Percentiles rank a stretch among this genome's conserved stretches.
Conservation (phyloP, 805 yeast genomes). For the Ogataea allantospora region DNA sequence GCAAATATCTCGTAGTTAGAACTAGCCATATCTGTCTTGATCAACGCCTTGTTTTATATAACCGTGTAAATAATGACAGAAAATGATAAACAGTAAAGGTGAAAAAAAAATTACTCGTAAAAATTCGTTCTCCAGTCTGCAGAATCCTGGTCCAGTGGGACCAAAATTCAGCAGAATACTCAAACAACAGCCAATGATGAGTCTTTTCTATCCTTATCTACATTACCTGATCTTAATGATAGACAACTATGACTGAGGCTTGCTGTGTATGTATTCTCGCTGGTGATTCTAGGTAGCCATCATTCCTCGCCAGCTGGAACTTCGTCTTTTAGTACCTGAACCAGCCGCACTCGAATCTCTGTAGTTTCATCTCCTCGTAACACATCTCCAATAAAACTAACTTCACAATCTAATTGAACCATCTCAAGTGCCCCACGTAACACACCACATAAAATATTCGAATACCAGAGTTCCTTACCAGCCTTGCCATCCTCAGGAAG, state of each 20-base stretch:
- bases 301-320: constrained; percentile 94
- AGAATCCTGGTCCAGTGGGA: constrained; percentile 3
- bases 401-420: constrained; percentile 93
- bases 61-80: constrained; percentile 7
- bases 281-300: not conserved
- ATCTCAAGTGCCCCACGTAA: constrained; percentile 88
- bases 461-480: constrained; percentile 80
- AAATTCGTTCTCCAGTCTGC: constrained; percentile 1
- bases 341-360: constrained; percentile 70
- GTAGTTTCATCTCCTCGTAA: constrained; percentile 81
- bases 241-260: constrained; percentile 15
- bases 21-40: constrained; percentile 1
- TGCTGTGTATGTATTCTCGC: not conserved
- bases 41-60: not conserved
- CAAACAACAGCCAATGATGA: constrained; percentile 28
- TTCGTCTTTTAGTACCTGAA: constrained; percentile 81
- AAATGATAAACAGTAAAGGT: not conserved
- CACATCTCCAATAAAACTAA: constrained; percentile 72
- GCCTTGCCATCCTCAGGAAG: constrained; percentile 78
- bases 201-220: constrained; percentile 34
- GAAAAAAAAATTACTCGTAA: not conserved
- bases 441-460: constrained; percentile 87
- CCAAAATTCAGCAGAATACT: not conserved
- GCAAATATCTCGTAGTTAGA: not conserved
- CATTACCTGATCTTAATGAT: constrained; percentile 35